phyloP scores from a whole-genome alignment of 1,139 yeast genomes.

The Lodderomyces theae region DNA sequence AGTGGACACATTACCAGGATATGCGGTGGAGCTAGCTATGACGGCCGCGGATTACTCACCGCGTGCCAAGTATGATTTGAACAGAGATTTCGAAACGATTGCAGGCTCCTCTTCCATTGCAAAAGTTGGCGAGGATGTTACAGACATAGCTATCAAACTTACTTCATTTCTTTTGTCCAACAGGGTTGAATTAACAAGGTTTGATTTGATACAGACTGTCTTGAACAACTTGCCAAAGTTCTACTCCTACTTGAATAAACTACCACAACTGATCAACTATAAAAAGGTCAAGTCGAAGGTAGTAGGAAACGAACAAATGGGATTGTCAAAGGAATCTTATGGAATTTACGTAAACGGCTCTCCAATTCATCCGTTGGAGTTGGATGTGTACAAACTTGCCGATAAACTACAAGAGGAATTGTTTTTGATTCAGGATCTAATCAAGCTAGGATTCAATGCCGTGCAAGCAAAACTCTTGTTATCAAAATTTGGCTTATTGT shows the following conservation, averaged over 20 bases:
- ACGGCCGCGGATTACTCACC: slow-evolving; percentile 59
- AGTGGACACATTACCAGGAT: slow-evolving; percentile 53
- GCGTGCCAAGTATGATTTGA: slow-evolving; percentile 20
- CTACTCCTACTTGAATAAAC: slow-evolving; percentile 30
- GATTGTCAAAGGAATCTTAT: slow-evolving; percentile 34
- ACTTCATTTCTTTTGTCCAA: slow-evolving; percentile 41
- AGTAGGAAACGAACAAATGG: slow-evolving; percentile 28
- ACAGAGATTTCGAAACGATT: slow-evolving; percentile 13
- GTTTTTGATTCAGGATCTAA: slow-evolving; percentile 25
- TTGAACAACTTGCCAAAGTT: slow-evolving; percentile 53
- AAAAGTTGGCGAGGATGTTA: slow-evolving; percentile 28
- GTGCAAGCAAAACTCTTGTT: slow-evolving; percentile 38
- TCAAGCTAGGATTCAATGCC: slow-evolving; percentile 33
- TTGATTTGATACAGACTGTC: slow-evolving; percentile 33
- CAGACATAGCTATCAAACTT: slow-evolving; percentile 44
- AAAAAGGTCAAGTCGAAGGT: slow-evolving; percentile 22
- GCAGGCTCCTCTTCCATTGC: slow-evolving; percentile 20
- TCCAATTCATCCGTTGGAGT: slow-evolving; percentile 39
- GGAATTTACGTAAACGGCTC: slow-evolving; percentile 69
- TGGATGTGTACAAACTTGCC: slow-evolving; percentile 45
- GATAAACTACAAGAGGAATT: slow-evolving; percentile 37
- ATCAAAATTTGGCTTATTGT: slow-evolving; percentile 43
- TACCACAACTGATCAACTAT: slow-evolving; percentile 14
- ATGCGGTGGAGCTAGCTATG: slow-evolving; percentile 61
- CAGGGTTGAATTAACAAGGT: slow-evolving; percentile 24